Base-by-base conservation (phyloP, 73 alveolate genomes). In the Paramecium caudatum region DNA sequence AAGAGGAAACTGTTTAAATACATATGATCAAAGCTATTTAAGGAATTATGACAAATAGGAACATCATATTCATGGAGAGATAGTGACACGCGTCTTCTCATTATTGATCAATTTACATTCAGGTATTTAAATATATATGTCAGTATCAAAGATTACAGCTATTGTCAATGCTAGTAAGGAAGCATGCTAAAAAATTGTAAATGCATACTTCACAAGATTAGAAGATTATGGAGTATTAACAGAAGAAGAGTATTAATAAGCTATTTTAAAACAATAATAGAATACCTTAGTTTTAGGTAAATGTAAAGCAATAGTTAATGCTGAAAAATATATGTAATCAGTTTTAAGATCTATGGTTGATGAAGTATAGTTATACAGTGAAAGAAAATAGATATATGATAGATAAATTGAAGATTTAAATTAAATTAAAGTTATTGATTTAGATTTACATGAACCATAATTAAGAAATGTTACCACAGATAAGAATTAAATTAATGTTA, bases 401-500 rank as follows among this genome's bases (percentile, higher is more conserved):
- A 65, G 49, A 65, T 21, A 65, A 65, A 10, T 33, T 32, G 47
- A 65, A 65, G 47, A 65, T n/a, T 23, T 65, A 65, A 36, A 12
- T n/a, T 30, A 65, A 32, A 33, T 33, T 15, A 65, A 65, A 65
- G 83, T 33, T 13, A 65, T 65, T 13, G 61, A 65, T 65, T 65
- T 65, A 65, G 15, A 36, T 36, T 15, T 65, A 0, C 30, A 13
- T 2, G 47, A 65, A 65, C 83, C 83, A 32, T 16, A 65, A 9
- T 13, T 65, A 65, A 17, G 83, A 10, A 65, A 33, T 33, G 83
- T 65, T 25, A 33, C 37, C 6, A 49, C 17, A 25, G 49, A 65
- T 9, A 65, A 32, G 17, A 65, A 65, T 43, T 33, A 0, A 10
- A 33, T 33, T 4, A 32, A 65, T 32, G 97, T 97, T 37, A 94